A percentile compares a stretch with the other conserved stretches of the same genome.
Evolutionary conservation across 129 eudicot genomes (phyloP).

Genomic region (Centrapalus pauciflorus): DNA sequence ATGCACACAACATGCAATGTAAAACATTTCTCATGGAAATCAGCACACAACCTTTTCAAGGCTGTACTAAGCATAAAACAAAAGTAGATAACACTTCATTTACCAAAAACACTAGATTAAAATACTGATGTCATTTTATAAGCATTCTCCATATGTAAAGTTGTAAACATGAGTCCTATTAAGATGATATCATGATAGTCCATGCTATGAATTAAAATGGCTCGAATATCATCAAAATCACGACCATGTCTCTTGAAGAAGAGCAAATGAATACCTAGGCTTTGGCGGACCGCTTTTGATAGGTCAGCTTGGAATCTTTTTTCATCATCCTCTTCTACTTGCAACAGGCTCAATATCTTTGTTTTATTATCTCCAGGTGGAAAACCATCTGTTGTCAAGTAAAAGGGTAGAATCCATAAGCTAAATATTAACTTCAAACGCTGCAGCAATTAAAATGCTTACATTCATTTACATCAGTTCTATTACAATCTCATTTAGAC

Average conservation of each 20-base stretch:
- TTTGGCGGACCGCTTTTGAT: conserved; percentile 87
- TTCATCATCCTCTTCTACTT: conserved; percentile 79
- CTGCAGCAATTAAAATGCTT: neutral
- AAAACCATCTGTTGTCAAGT: conserved; percentile 21
- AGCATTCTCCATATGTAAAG: neutral
- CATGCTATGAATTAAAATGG: neutral
- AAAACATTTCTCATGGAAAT: neutral
- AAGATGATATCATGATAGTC: neutral
- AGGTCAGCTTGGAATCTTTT: conserved; percentile 93
- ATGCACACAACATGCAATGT: neutral
- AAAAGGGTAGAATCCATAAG: conserved; percentile 8
- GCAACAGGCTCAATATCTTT: conserved; percentile 47
- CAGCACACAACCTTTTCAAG: neutral
- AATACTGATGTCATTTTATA: neutral
- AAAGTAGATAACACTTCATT: neutral
- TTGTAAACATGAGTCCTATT: neutral
- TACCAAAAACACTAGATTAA: neutral
- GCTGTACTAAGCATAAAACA: neutral
- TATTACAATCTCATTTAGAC: neutral
- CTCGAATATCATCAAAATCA: conserved; percentile 1
- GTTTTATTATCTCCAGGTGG: conserved; percentile 38
- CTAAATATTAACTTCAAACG: neutral
- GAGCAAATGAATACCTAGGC: conserved; percentile 63
- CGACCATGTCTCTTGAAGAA: neutral
- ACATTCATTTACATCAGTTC: neutral